Conservation (phyloP, 225 moss, liverwort and hornwort genomes). For the Antitrichia curtipendula region DNA sequence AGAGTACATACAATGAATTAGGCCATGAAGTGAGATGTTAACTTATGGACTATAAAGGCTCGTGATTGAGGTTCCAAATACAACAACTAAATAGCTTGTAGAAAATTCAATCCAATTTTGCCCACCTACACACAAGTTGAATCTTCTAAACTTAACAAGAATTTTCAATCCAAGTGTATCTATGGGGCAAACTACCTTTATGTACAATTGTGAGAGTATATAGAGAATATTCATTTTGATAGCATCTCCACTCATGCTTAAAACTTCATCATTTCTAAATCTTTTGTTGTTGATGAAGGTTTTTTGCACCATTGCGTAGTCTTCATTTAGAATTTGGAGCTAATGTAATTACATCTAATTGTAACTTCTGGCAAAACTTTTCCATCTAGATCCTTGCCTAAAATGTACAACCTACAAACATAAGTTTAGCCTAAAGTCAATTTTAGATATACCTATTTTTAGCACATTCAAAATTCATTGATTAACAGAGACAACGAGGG, state of each 20-base stretch:
- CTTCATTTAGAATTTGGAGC: not conserved
- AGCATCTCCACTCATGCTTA: accelerated
- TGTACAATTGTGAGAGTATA: not conserved
- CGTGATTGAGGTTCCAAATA: accelerated
- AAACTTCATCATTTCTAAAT: not conserved
- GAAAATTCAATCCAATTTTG: not conserved
- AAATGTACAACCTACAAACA: not conserved
- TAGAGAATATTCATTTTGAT: not conserved
- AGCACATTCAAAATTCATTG: not conserved
- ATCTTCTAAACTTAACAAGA: not conserved
- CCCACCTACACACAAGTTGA: accelerated
- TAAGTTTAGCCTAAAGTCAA: accelerated
- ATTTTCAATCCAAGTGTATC: not conserved
- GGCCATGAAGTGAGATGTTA: not conserved
- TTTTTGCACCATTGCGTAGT: accelerated
- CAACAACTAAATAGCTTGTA: too few relatives aligned
- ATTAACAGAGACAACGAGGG: too few relatives aligned
- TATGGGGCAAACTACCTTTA: accelerated
- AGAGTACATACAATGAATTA: not conserved
- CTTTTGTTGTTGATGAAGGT: not conserved
- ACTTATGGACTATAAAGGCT: not conserved
- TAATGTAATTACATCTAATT: not conserved
- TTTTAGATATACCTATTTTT: not conserved
- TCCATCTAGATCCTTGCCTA: not conserved
- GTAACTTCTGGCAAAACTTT: not conserved